Evolutionary conservation across 179 eudicot species (phyloP), one percentile per base, ranked within the genome.

Genomic region (Silene noctiflora): DNA sequence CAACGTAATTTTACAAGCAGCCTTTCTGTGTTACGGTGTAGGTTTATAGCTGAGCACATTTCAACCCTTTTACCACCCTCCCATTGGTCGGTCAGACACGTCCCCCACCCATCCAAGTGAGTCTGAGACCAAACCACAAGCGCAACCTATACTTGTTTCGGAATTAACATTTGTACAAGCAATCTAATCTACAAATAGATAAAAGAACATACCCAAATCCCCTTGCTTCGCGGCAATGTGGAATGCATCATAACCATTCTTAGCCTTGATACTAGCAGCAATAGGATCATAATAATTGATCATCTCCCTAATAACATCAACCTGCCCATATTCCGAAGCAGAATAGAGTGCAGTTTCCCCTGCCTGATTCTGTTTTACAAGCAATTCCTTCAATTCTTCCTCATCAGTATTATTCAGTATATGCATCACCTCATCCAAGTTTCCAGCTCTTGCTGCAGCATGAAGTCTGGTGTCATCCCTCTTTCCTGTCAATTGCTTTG

Each of bases 181-280:
- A 3, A 29, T 8, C 48, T 10, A 33, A 56, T 7, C 2, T 13
- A 13, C 22, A 61, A 59, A 35, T 5, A n/a, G 25, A 8, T 4
- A 3, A 31, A 25, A 39, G 39, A 53, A 67, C 77, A 64, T 87
- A 92, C 98, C 94, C 60, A 94, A 79, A 83, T 89, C 90, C 48
- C 97, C 97, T 83, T 90, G 91, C 63, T 91, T 92, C 63, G 97
- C 96, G 29, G 98, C 98, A 75, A 94, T 86, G 72, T 92, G 98
- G 72, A 94, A 87, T 0, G 98, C 96, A 77, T 94, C 97, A 65
- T 84, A 91, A 1, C 96, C 97, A 76, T 90, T 92, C 44, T 85
- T 88, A 3, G 97, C 97, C 73, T 89, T 92, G 80, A 94, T 87
- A 46, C 91, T 88, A 64, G 96, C 96, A 27, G 86, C 77, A 2